Percentiles rank a stretch among this genome's conserved stretches.
These are phyloP conservation scores for Ogataea ganodermae DNA, from an alignment of 805 yeast species.

Conservation along the genomic window DNA sequence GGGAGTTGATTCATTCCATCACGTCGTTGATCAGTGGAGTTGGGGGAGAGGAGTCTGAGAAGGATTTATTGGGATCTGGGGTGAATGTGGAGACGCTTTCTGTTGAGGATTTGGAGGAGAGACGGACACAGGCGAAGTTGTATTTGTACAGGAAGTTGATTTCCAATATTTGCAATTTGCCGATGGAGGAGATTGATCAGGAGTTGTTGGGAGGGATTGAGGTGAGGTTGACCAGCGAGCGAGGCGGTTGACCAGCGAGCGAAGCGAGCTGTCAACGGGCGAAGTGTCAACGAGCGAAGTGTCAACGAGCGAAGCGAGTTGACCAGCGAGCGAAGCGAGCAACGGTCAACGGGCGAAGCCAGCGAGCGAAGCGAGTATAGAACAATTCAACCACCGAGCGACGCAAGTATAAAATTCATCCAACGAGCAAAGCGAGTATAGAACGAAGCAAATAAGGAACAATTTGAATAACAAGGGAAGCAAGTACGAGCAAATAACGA, in stretches of 20 bases:
- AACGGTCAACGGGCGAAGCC: neutral
- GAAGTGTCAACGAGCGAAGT: neutral
- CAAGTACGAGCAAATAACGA: too few relatives aligned
- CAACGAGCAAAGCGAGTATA: too few relatives aligned
- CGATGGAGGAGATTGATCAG: slow-evolving; percentile 74
- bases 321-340: neutral
- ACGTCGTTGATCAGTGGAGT: slow-evolving; percentile 25
- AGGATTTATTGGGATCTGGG: slow-evolving; percentile 8
- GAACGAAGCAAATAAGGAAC: neutral
- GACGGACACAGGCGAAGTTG: slow-evolving; percentile 45
- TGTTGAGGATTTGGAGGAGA: slow-evolving; percentile 16
- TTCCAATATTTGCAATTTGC: slow-evolving; percentile 73
- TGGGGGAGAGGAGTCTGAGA: slow-evolving; percentile 12
- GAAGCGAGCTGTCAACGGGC: neutral
- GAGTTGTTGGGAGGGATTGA: slow-evolving; percentile 81
- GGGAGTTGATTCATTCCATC: slow-evolving; percentile 35
- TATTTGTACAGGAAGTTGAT: slow-evolving; percentile 64
- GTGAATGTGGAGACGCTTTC: slow-evolving; percentile 6
- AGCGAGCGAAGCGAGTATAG: neutral
- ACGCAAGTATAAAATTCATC: too few relatives aligned
- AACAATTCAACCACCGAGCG: neutral
- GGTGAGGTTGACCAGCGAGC: slow-evolving; percentile 35
- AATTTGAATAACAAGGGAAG: neutral
- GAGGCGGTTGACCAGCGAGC: neutral
- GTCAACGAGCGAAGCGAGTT: neutral